Base-by-base conservation (phyloP, 192 early-diverging fungal genomes). In the Coemansia sp. region DNA sequence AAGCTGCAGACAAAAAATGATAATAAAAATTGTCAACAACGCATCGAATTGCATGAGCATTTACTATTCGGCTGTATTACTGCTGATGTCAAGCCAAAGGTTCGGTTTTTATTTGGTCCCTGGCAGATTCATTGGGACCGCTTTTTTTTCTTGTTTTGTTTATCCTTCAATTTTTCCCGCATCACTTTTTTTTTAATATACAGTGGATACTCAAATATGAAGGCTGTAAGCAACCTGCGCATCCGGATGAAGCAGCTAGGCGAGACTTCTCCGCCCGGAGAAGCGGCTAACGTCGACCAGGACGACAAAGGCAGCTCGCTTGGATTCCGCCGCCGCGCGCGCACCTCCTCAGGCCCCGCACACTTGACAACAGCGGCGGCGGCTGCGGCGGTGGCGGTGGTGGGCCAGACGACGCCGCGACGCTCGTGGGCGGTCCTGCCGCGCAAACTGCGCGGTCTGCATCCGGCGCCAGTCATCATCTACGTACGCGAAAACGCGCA, bases 361-460 rank as follows among this genome's bases (percentile, higher is more conserved):
- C 17, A 35, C 33, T 8, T 35, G 14, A 23, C 25, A 0, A 9
- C 34, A 35, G 14, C 54, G 5, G 54, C 54, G 0, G 0, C 3
- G 48, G 11, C 13, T 23, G 62, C 62, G 9, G 19, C 48, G 5
- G 19, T 19, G 17, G 2, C 46, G 7, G 46, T 19, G 3, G 3
- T 19, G 17, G 5, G 9, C 13, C 20, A n/a, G 19, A 38, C 5
- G 32, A 34, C 9, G 43, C 42, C 22, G 13, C 52, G 43, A 29
- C 40, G 54, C 54, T 61, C 57, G 64, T 80, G 77, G 77, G 63
- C 68, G 0, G 73, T 71, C 11, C 68, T 64, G 40, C 72, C 72
- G 13, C 77, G 77, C 62, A 74, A 75, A 59, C 69, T 80, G 29
- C 72, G 77, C 15, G 77, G 77, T 2, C 77, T 80, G 63, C 77